Evolutionary conservation across 176 grass and related monocot genomes (phyloP).

Genomic region (Aegilops umbellulata): DNA sequence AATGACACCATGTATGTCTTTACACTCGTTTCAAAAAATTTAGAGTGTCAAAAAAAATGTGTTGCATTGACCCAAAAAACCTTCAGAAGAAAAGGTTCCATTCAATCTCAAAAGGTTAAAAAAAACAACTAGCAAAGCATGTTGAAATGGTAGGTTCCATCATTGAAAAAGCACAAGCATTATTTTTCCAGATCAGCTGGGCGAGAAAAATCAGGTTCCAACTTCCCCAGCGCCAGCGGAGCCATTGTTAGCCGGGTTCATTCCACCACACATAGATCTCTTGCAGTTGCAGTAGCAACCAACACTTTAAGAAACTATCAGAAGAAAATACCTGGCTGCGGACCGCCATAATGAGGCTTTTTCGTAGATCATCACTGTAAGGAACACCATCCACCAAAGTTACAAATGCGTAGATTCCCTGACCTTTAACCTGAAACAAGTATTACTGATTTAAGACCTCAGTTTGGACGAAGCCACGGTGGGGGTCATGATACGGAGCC

Average conservation of each 20-base stretch:
- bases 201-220: neutral
- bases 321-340: conserved; percentile 70
- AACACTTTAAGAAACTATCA: neutral
- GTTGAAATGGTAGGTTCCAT: neutral
- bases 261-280: neutral
- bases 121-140: neutral
- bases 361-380: conserved; percentile 84
- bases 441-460: neutral
- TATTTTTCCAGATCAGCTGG: neutral
- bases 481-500: neutral
- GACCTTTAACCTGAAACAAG: conserved; percentile 84
- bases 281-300: neutral
- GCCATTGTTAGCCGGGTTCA: neutral
- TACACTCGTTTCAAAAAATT: neutral
- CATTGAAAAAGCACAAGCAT: neutral
- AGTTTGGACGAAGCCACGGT: conserved; percentile 17
- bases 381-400: conserved; percentile 85
- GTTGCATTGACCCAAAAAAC: neutral
- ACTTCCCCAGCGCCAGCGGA: neutral
- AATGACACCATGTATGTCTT: neutral
- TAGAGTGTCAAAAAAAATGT: neutral
- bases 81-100: neutral
- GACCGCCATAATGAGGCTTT: conserved; percentile 72
- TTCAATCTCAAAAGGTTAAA: neutral
- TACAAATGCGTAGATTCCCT: conserved; percentile 96